Evolutionary conservation across 2,329 filamentous ascomycete genomes (phyloP), one percentile per base, ranked within the genome.

Genomic region (Penicillium sp.): DNA sequence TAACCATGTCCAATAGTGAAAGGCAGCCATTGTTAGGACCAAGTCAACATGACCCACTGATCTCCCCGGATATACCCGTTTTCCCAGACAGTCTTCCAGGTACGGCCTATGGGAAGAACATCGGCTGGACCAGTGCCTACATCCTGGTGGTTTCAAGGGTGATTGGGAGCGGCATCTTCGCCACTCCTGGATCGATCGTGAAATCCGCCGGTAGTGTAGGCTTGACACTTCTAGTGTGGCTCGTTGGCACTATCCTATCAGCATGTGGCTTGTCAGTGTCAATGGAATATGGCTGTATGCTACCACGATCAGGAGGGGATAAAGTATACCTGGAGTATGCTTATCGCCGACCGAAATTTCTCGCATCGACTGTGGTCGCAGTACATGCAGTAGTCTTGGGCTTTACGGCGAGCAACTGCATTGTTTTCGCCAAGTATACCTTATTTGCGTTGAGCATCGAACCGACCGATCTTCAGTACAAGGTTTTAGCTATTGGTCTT

Each of bases 281-380:
- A 7, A 79, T 90, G 49, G 88, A 91, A 66, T 88, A 85, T 64
- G 88, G 88, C 0, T 87, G 82, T 65, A 89, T 90, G 87, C 75
- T 90, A 14, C 88, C 88, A 16, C 79, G 87, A 0, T 88, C 84
- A 0, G 88, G 88, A 7, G 88, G 87, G 24, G 78, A 84, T 26
- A 90, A 90, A 72, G 86, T 90, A 7, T 90, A 90, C 66, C 81
- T 90, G 45, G 87, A 90, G 70, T 88, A 87, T 68, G 85, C 85
- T 0, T 90, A 88, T 68, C 81, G 82, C 2, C 77, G 78, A 31
- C 88, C 88, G 1, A 80, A 81, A 6, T 86, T 88, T 59, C 78
- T 90, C 3, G 85, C 86, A 0, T 87, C 86, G 2, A 86, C 84
- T 0, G 68, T 90, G 16, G 77, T 90, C 13, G 86, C 86, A 0